Evolutionary conservation across 1,284 basidiomycete species (phyloP), one percentile per base, ranked within the genome.

Genomic region (Prillingera fragicola): DNA sequence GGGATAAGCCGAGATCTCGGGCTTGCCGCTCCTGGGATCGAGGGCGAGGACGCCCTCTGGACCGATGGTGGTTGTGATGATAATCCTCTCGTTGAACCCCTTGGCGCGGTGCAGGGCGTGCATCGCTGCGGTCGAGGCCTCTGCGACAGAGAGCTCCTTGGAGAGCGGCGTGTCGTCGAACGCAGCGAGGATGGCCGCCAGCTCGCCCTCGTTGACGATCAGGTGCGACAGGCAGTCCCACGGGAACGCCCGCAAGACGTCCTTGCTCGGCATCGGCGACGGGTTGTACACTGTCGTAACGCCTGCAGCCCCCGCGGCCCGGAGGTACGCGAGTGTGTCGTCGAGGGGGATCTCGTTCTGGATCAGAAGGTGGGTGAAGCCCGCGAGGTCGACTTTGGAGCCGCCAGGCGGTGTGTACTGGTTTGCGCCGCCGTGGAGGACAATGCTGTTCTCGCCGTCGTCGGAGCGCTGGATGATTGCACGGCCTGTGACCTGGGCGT

Each of bases 331-430:
- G 13, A 66, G 44, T 5, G 77, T 79, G 6, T 70, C 67, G 1
- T 53, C 38, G 12, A 78, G 64, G 1, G 77, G 77, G 39, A 80
- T 77, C 60, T 80, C 78, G 56, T 80, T 79, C 49, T 79, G 78
- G 2, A 78, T 60, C n/a, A 78, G 63, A 5, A 79, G 61, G 52
- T 77, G 74, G 14, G 74, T 69, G 54, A 63, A 60, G 18, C 43
- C 45, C 8, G 35, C 26, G 3, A 65, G 48, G 24, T 57, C 37
- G 22, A 33, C 38, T 18, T 33, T 33, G n/a, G n/a, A n/a, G 26
- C 27, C 26, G 15, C 27, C 27, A 8, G 57, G 57, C n/a, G 42
- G 38, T 31, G 55, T 38, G 19, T 56, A 43, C 14, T 42, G 23
- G 50, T 73, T 73, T n/a, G 71, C 65, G 33, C 71, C 72, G 32